Conservation (phyloP, 441 rosid species). For the Rhodomyrtus psidioides region DNA sequence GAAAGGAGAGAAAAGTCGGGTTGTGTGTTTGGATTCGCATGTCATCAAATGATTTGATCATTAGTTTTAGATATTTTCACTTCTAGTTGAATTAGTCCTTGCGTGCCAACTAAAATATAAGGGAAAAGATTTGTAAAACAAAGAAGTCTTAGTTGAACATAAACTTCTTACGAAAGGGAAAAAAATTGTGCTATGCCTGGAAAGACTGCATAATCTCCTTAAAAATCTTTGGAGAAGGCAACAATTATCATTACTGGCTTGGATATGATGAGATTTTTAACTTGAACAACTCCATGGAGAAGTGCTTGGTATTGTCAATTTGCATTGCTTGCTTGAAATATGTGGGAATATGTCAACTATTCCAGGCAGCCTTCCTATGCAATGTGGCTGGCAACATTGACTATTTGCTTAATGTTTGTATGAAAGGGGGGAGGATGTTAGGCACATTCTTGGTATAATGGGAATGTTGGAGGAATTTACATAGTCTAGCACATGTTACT, state of each 20-base stretch:
- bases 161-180: not conserved
- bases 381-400: not conserved
- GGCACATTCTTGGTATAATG: not conserved
- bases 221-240: not conserved
- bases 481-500: not conserved
- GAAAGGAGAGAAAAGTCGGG: not conserved
- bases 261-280: not conserved
- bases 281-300: not conserved
- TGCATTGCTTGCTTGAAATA: not conserved
- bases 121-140: not conserved
- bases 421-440: not conserved
- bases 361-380: not conserved
- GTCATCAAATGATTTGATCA: not conserved
- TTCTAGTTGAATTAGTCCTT: not conserved
- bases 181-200: not conserved
- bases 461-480: not conserved
- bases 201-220: not conserved
- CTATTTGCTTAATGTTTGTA: not conserved
- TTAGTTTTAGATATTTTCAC: not conserved
- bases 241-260: not conserved
- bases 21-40: not conserved
- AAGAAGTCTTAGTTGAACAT: not conserved
- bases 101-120: not conserved
- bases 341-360: not conserved
- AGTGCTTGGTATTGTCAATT: not conserved